phyloP scores from a whole-genome alignment of 2,329 filamentous ascomycete species.

The Fusarium begoniae region DNA sequence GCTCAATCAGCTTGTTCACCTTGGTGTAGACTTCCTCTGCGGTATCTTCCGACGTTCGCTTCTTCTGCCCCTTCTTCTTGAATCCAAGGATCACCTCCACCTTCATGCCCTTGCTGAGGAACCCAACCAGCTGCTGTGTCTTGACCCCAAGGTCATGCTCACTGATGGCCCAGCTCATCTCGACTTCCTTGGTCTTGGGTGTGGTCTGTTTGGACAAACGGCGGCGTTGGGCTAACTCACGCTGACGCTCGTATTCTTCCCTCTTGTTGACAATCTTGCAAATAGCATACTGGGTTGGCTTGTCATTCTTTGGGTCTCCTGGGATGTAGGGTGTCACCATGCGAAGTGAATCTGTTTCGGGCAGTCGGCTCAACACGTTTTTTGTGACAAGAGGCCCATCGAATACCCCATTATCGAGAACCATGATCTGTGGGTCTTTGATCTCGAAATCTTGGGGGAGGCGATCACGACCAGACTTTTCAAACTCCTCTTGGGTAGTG shows the following conservation, averaged over 20 bases:
- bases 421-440: constrained; percentile 52
- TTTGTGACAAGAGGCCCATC: constrained; percentile 51
- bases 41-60: constrained; percentile 68
- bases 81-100: constrained; percentile 77
- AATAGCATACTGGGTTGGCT: constrained; percentile 58
- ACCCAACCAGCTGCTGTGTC: constrained; percentile 71
- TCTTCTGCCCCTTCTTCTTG: constrained; percentile 68
- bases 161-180: constrained; percentile 89
- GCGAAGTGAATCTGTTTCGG: constrained; percentile 51
- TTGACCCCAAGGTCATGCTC: constrained; percentile 78
- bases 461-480: constrained; percentile 49
- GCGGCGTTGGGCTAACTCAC: constrained; percentile 55
- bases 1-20: constrained; percentile 49
- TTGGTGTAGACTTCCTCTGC: constrained; percentile 63
- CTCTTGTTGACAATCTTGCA: constrained; percentile 75
- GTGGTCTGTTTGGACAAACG: constrained; percentile 53
- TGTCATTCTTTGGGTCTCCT: constrained; percentile 39
- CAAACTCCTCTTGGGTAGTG: constrained; percentile 47
- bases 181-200: constrained; percentile 75
- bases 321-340: constrained; percentile 52
- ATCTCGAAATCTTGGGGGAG: constrained; percentile 58
- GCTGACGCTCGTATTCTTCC: constrained; percentile 56
- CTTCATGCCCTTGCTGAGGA: constrained; percentile 76
- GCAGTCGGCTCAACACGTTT: constrained; percentile 53
- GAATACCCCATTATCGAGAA: constrained; percentile 52